These are phyloP conservation scores for Neovahlkampfia damariscottae DNA, from an alignment of 78 protist species.

Conservation along the genomic window DNA sequence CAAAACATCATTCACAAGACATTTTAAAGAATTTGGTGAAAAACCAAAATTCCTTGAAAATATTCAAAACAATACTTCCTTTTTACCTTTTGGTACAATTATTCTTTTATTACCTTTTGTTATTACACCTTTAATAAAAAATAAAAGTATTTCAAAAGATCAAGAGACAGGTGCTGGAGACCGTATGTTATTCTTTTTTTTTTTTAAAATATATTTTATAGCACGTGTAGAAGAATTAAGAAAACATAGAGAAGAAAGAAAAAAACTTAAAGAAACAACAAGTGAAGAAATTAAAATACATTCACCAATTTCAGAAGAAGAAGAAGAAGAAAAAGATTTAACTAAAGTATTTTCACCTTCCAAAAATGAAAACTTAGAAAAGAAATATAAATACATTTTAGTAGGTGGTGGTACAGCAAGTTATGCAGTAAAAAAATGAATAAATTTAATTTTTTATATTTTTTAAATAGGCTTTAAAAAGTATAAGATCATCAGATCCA, in stretches of 20 bases:
- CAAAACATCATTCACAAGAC: too few species aligned
- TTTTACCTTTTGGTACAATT: neutral
- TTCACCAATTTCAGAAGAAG: too few species aligned
- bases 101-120: neutral
- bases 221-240: neutral
- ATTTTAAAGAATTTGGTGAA: too few species aligned
- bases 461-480: constrained; percentile 47
- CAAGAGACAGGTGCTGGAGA: neutral
- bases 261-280: neutral
- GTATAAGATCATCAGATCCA: constrained; percentile 38
- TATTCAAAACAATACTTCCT: neutral
- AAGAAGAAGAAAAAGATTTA: neutral
- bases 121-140: neutral
- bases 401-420: constrained; percentile 79
- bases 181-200: neutral
- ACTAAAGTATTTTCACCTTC: neutral
- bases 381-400: constrained; percentile 39
- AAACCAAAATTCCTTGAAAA: neutral
- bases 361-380: neutral
- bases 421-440: too few species aligned
- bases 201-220: neutral
- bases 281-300: too few species aligned
- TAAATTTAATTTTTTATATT: too few species aligned
- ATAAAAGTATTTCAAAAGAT: neutral
- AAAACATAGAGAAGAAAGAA: neutral